Evolutionary conservation across 441 rosid species (phyloP).

Genomic region (Breynia disticha): DNA sequence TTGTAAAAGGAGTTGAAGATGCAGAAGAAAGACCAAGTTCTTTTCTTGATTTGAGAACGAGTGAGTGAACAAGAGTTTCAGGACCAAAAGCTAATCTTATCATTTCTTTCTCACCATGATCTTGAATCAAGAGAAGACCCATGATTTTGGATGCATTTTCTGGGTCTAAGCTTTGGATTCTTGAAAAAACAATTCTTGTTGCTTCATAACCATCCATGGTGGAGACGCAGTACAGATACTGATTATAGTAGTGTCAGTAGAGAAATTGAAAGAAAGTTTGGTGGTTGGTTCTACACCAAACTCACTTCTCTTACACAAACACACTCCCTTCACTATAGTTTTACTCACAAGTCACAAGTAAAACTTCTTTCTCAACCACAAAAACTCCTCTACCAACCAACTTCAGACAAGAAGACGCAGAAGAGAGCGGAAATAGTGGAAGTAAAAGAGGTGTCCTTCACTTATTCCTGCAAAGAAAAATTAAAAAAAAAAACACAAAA

Average conservation of each 20-base stretch:
- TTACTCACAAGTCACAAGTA: constrained; percentile 22
- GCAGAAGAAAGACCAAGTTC: constrained; percentile 42
- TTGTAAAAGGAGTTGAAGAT: constrained; percentile 37
- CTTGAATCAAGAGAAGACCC: constrained; percentile 77
- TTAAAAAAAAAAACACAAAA: constrained; percentile 10
- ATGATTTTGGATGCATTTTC: constrained; percentile 89
- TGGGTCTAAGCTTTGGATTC: constrained; percentile 64
- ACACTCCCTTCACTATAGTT: background rate
- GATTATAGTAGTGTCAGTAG: no score
- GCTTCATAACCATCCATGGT: constrained; percentile 87
- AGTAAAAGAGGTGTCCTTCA: constrained; percentile 16
- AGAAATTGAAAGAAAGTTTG: no score
- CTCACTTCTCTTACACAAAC: background rate
- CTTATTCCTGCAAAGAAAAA: constrained; percentile 35
- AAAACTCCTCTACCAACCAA: constrained; percentile 29
- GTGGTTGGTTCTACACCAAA: no score
- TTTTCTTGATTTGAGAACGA: constrained; percentile 50
- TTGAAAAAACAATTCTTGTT: constrained; percentile 63
- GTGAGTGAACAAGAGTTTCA: constrained; percentile 58
- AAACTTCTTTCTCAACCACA: constrained; percentile 48
- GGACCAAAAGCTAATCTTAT: constrained; percentile 83
- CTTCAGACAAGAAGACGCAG: constrained; percentile 7
- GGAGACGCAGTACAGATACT: no score
- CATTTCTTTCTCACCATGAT: constrained; percentile 82
- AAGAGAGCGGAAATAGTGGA: constrained; percentile 1